Conservation (phyloP, 345 rosid genomes). For the Dipteronia dyeriana region DNA sequence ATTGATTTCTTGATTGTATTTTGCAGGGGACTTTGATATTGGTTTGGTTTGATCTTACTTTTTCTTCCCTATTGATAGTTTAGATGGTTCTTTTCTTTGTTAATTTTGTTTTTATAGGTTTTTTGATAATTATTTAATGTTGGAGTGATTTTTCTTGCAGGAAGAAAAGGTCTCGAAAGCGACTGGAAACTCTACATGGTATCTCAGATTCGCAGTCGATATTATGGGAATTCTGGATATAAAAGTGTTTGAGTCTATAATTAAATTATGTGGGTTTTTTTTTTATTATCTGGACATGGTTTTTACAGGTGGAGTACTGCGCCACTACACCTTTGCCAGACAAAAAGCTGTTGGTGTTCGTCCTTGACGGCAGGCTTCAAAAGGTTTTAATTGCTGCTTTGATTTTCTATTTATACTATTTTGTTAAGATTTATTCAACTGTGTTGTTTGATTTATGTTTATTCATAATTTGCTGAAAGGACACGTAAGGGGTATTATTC, state of each 20-base stretch:
- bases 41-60: too few species aligned
- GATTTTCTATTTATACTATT: slow-evolving; percentile 17
- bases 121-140: slow-evolving; percentile 24
- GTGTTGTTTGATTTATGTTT: slow-evolving; percentile 26
- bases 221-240: slow-evolving; percentile 31
- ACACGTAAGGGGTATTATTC: slow-evolving; percentile 77
- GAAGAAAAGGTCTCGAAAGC: slow-evolving; percentile 77
- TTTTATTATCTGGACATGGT: slow-evolving; percentile 67
- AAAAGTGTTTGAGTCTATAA: slow-evolving; percentile 23
- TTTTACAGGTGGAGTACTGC: slow-evolving; percentile 73
- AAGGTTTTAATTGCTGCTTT: slow-evolving; percentile 48
- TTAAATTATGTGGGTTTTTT: slow-evolving; percentile 17
- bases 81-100: slow-evolving; percentile 16
- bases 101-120: slow-evolving; percentile 20
- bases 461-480: slow-evolving; percentile 61
- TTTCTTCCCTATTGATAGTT: slow-evolving; percentile 25
- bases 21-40: too few species aligned
- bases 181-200: slow-evolving; percentile 73
- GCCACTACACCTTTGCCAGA: slow-evolving; percentile 98
- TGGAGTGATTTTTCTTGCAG: slow-evolving; percentile 55
- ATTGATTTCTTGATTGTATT: too few species aligned
- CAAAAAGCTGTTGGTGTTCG: slow-evolving; percentile 96
- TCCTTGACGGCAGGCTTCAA: slow-evolving; percentile 96
- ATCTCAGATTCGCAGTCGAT: slow-evolving; percentile 40
- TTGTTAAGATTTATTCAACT: slow-evolving; percentile 17